Percentiles rank a stretch among this genome's conserved stretches.
Evolutionary conservation across 305 asterid genomes (phyloP).

Genomic region (Fraxinus dipetala): DNA sequence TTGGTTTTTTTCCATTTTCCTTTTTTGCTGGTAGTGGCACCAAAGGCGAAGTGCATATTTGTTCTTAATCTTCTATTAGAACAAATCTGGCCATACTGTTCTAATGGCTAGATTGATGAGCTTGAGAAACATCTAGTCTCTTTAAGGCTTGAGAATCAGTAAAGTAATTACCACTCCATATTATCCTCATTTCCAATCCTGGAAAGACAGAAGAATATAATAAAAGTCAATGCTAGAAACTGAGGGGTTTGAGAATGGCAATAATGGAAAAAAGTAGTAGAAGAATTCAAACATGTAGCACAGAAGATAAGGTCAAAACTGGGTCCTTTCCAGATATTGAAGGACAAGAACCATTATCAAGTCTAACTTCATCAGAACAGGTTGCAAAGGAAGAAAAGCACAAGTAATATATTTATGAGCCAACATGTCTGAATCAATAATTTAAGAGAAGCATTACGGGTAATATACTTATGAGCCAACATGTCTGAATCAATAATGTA

Average conservation of each 20-base stretch:
- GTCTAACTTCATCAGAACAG: background rate
- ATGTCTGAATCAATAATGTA: background rate
- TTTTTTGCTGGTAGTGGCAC: background rate
- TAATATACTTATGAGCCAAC: background rate
- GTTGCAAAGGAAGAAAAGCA: background rate
- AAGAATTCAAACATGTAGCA: background rate
- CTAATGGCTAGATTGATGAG: background rate
- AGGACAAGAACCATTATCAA: background rate
- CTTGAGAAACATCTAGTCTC: background rate
- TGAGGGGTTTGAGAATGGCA: background rate
- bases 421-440: background rate
- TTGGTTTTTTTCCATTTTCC: background rate
- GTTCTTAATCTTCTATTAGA: background rate
- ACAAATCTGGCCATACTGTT: background rate
- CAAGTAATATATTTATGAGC: background rate
- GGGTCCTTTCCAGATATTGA: background rate
- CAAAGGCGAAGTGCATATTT: background rate
- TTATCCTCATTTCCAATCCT: background rate
- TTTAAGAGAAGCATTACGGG: background rate
- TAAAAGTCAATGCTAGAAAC: background rate
- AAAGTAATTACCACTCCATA: background rate
- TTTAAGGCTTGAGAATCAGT: background rate
- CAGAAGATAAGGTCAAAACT: background rate
- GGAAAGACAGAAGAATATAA: background rate
- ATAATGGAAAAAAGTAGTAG: background rate